A percentile compares a stretch with the other conserved stretches of the same genome.
Evolutionary conservation across 306 rosid genomes (phyloP).

Genomic region (Glycine tomentella): DNA sequence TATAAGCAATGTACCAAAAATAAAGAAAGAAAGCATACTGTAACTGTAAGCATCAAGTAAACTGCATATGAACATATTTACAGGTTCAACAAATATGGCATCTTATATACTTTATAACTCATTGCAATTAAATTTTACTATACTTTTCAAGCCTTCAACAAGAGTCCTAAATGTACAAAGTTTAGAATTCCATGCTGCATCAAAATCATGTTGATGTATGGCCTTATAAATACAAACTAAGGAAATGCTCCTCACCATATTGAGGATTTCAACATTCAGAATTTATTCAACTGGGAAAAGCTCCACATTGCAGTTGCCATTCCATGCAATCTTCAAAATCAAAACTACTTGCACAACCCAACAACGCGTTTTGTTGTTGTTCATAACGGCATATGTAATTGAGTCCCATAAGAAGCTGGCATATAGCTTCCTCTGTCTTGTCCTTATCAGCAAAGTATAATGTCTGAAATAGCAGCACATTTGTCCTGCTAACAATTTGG

Average conservation of each 20-base stretch:
- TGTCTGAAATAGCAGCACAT: slow-evolving; percentile 87
- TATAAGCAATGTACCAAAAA: neutral
- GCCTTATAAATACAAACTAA: slow-evolving; percentile 40
- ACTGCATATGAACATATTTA: slow-evolving; percentile 45
- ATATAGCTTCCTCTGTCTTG: slow-evolving; percentile 84
- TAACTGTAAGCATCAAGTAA: slow-evolving; percentile 37
- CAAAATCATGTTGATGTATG: slow-evolving; percentile 40
- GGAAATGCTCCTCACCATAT: slow-evolving; percentile 48
- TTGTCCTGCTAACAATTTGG: slow-evolving; percentile 70
- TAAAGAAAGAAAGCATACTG: neutral
- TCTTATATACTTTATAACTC: slow-evolving; percentile 47
- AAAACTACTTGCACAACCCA: slow-evolving; percentile 91
- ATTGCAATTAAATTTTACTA: slow-evolving; percentile 53
- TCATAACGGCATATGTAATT: slow-evolving; percentile 95
- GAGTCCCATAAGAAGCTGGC: slow-evolving; percentile 87
- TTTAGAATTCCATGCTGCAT: slow-evolving; percentile 53
- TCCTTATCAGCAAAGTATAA: slow-evolving; percentile 80
- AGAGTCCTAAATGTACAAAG: slow-evolving; percentile 51
- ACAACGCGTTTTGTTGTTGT: slow-evolving; percentile 89
- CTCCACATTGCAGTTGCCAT: slow-evolving; percentile 81
- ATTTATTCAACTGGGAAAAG: slow-evolving; percentile 57
- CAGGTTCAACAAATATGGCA: slow-evolving; percentile 50
- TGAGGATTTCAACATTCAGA: slow-evolving; percentile 47
- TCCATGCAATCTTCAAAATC: slow-evolving; percentile 90
- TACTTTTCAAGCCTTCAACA: slow-evolving; percentile 48